These are phyloP conservation scores for Magnaporthales sp. DNA, from an alignment of 2,329 filamentous ascomycete species.

Conservation along the genomic window DNA sequence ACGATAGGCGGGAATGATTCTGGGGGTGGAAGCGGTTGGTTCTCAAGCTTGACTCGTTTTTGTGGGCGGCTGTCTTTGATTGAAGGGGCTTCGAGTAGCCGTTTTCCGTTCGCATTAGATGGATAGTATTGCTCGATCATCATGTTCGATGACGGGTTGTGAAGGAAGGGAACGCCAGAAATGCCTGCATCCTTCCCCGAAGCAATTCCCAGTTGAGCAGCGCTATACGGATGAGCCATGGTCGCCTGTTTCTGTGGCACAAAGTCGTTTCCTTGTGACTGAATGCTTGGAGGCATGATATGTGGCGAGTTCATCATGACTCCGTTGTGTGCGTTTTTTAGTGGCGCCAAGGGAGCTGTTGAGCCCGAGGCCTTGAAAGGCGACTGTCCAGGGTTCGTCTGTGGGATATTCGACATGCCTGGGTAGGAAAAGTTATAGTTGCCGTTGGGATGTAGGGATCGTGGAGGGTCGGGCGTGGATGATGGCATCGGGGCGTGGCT, in stretches of 20 bases:
- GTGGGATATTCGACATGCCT: constrained; percentile 21
- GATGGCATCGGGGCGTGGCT: constrained; percentile 50
- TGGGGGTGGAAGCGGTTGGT: constrained; percentile 53
- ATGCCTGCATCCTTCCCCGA: background rate
- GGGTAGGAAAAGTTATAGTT: constrained; percentile 48
- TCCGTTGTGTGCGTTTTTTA: constrained; percentile 48
- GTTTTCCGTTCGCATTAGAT: constrained; percentile 36
- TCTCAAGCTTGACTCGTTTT: constrained; percentile 62
- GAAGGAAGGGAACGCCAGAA: background rate
- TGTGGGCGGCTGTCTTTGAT: constrained; percentile 57
- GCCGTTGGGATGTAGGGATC: constrained; percentile 40
- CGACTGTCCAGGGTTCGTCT: constrained; percentile 44
- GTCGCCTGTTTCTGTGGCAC: constrained; percentile 56
- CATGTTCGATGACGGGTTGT: constrained; percentile 24
- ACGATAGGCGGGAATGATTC: constrained; percentile 73
- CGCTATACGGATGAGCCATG: constrained; percentile 48
- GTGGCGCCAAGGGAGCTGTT: constrained; percentile 47
- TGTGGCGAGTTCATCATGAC: constrained; percentile 58
- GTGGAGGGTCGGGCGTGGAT: constrained; percentile 37
- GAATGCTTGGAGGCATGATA: constrained; percentile 55
- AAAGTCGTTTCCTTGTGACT: constrained; percentile 53
- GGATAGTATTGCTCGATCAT: constrained; percentile 41
- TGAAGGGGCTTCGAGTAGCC: constrained; percentile 65
- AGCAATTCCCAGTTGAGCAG: background rate
- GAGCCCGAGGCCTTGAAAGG: constrained; percentile 56